Base-by-base conservation (phyloP, 1,284 basidiomycete species). In the Ustilago xerochloae region DNA sequence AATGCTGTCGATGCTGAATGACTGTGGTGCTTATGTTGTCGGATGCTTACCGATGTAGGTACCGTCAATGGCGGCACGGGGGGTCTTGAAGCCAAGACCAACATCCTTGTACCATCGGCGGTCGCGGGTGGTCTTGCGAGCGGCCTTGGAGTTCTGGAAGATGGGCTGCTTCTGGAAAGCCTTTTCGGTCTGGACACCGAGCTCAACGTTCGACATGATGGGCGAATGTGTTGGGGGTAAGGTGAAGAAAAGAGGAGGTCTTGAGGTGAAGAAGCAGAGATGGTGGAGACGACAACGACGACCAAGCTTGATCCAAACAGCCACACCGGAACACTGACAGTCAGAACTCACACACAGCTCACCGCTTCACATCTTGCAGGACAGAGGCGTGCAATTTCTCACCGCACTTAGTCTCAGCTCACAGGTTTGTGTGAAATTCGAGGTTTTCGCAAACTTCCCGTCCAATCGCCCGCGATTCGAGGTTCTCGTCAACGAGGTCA, bases 81-180 rank as follows among this genome's bases (percentile, higher is more conserved):
- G 97, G 61, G 94, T 99, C 90, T 86, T 85, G 81, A 85, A 84
- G 62, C 84, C 84, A 54, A 85, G 81, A 67, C 84, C 84, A 59
- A 85, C 82, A 80, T 84, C 84, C 82, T 98, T 99, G 89, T 94
- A 97, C 97, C 97, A 99, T 86, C 97, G 89, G 90, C 92, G 96
- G 81, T 94, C 92, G 89, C 92, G 97, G 81, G 93, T 93, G 71
- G 91, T 90, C 92, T 86, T 87, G 93, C 93, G 92, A 85, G 91
- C 91, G 81, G 89, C 88, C 90, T 99, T 99, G 86, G 93, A 89
- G 88, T 97, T 97, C 87, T 97, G 93, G 91, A 99, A 99, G 86
- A 99, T 90, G 85, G 91, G 90, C 87, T 99, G 96, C 89, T 97
- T 81, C 87, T 99, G 96, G 89, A 97, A 81, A 61, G 81, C 81